phyloP scores from a whole-genome alignment of 179 eudicot genomes.

The Drosera spatulata region DNA sequence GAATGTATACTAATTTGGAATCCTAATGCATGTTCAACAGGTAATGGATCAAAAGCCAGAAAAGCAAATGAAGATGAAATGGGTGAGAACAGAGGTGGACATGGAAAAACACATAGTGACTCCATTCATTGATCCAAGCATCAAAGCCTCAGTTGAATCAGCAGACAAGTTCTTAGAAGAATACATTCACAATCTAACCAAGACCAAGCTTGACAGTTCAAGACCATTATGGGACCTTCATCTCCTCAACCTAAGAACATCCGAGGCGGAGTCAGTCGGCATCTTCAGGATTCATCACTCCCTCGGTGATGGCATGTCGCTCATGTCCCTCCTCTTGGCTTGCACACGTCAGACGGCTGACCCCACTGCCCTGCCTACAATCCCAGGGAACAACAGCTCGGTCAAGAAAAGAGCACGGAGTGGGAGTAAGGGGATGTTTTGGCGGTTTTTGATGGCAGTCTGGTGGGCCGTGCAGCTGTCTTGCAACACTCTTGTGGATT shows the following conservation, averaged over 20 bases:
- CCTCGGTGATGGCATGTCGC: constrained; percentile 21
- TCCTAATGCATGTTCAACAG: constrained; percentile 2
- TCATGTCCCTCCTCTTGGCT: constrained; percentile 19
- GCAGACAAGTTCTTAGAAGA: constrained; percentile 17
- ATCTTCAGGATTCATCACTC: constrained; percentile 17
- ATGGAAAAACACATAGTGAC: constrained; percentile 11
- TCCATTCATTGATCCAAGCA: constrained; percentile 3
- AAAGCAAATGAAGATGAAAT: constrained; percentile 8
- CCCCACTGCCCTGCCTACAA: constrained; percentile 15
- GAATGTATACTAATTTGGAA: too few relatives aligned
- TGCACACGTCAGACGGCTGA: constrained; percentile 15
- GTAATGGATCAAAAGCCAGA: constrained; percentile 27
- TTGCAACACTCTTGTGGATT: constrained; percentile 17
- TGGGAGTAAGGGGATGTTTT: background rate
- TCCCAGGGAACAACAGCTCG: constrained; percentile 6
- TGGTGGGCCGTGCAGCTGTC: constrained; percentile 9
- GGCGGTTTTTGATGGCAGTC: background rate
- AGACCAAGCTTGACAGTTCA: constrained; percentile 7
- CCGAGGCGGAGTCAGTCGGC: constrained; percentile 3
- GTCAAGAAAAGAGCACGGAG: background rate
- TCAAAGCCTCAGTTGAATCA: background rate
- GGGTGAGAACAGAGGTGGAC: constrained; percentile 8
- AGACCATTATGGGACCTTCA: constrained; percentile 22
- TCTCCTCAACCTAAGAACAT: constrained; percentile 4
- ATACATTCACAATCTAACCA: constrained; percentile 17